These are phyloP conservation scores for Schoenoplectus tabernaemontani DNA, from an alignment of 202 grass and related monocot genomes.

Conservation along the genomic window DNA sequence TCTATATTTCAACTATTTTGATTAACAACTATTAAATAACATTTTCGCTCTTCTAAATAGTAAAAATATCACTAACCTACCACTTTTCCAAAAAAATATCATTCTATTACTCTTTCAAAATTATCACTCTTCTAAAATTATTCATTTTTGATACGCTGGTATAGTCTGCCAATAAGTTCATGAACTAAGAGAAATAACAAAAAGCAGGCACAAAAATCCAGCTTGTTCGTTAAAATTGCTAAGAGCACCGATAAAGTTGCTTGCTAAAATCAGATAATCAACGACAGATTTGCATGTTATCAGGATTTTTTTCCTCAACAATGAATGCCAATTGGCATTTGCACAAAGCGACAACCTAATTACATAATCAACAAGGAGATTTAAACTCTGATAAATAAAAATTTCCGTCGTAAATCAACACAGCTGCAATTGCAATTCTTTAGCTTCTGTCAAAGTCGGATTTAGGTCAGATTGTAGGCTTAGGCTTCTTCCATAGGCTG, in stretches of 20 bases:
- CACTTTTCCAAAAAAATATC: too few relatives aligned
- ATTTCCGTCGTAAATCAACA: background rate
- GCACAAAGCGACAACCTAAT: too few relatives aligned
- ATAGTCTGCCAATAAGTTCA: background rate
- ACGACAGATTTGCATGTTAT: background rate
- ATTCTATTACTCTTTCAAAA: too few relatives aligned
- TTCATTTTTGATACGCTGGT: background rate
- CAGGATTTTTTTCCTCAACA: background rate
- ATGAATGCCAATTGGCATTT: background rate
- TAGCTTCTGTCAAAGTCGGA: constrained; percentile 20
- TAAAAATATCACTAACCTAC: too few relatives aligned
- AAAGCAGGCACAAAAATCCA: background rate
- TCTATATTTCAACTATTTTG: too few relatives aligned
- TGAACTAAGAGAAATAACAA: background rate
- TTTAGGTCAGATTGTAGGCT: constrained; percentile 16
- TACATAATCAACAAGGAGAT: too few relatives aligned
- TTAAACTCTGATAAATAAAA: background rate
- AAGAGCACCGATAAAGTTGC: background rate
- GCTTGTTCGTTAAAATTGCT: background rate
- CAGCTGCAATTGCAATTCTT: background rate
- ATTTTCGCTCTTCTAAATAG: too few relatives aligned
- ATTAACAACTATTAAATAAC: too few relatives aligned
- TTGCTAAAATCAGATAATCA: background rate
- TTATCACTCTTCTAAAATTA: too few relatives aligned
- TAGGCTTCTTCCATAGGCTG: constrained; percentile 77